phyloP scores from a whole-genome alignment of 2,329 filamentous ascomycete species.

The Tympanopsis confertula region DNA sequence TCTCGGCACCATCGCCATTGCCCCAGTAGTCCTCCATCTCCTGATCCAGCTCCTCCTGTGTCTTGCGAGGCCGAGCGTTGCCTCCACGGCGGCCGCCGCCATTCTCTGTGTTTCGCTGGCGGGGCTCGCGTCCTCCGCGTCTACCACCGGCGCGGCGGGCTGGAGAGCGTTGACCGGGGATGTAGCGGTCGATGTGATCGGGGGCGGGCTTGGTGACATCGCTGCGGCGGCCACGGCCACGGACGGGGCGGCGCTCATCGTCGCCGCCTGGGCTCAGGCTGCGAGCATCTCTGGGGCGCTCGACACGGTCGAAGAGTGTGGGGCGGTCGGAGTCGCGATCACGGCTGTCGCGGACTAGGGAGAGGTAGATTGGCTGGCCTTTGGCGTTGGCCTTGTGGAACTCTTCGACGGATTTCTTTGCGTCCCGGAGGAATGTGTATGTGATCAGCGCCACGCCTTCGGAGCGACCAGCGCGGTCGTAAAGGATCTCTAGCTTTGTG shows the following conservation, averaged over 20 bases:
- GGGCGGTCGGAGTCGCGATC: conserved; percentile 27
- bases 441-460: conserved; percentile 76
- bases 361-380: conserved; percentile 72
- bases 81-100: background rate
- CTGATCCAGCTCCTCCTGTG: conserved; percentile 83
- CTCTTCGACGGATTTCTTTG: conserved; percentile 62
- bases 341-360: conserved; percentile 34
- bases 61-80: conserved; percentile 31
- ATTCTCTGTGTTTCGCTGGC: too few species aligned
- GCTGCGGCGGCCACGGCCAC: conserved; percentile 28
- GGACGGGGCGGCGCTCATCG: background rate
- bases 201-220: conserved; percentile 47
- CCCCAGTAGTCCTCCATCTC: conserved; percentile 94
- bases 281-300: conserved; percentile 26
- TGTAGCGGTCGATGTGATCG: conserved; percentile 67
- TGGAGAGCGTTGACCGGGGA: conserved; percentile 37
- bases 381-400: conserved; percentile 88
- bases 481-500: conserved; percentile 56
- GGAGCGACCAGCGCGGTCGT: conserved; percentile 80
- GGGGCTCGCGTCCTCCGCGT: background rate
- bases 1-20: conserved; percentile 18
- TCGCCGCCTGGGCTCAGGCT: background rate
- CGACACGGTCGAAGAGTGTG: conserved; percentile 47
- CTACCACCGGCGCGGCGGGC: background rate
- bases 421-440: conserved; percentile 62